Base-by-base conservation (phyloP, 108 stramenopile species). In the Cyclotella distinguenda region DNA sequence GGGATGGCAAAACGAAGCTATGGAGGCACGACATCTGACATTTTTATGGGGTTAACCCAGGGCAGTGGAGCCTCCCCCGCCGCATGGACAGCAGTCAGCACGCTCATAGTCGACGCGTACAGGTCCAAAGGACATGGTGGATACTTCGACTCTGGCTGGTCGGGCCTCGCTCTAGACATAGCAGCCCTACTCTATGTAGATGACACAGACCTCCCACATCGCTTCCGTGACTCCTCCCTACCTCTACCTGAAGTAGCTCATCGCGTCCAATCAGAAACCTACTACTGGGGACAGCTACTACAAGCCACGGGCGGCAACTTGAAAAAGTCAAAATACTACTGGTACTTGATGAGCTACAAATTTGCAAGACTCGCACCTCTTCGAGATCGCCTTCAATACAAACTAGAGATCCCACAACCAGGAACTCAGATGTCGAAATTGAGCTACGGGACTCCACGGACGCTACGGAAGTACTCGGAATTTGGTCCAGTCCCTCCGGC, bases 241-340 rank as follows among this genome's bases (percentile, higher is more conserved):
- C 12, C 53, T 6, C 8, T 15, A 0, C 5, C 0, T 5, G 28
- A 66, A 10, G 39, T 66, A 6, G 30, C 32, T 0, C 0, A 1
- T 1, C 0, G 16, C 0, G 43, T 45, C 2, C 39, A 66, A 15
- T 7, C 0, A 3, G 42, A 52, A 1, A 44, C 26, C 0, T 28
- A 40, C 3, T n/a, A 26, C 11, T 66, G 65, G 65, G 65, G 47
- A n/a, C 30, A 21, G 3, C 30, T 66, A 6, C 49, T 55, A 0
- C 39, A 45, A 45, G 65, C 43, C 1, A 55, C 52, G 16, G 65
- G 65, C 8, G 65, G 53, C 0, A 31, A 50, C 6, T 11, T 66
- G 3, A 44, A 46, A 11, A 15, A 30, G 0, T n/a, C 30, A 9
- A 66, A 66, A 39, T 66, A 43, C 30, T 66, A n/a, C 52, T 33